Evolutionary conservation across 2,329 filamentous ascomycete genomes (phyloP), one percentile per base, ranked within the genome.

Genomic region (Penicillium sp.): DNA sequence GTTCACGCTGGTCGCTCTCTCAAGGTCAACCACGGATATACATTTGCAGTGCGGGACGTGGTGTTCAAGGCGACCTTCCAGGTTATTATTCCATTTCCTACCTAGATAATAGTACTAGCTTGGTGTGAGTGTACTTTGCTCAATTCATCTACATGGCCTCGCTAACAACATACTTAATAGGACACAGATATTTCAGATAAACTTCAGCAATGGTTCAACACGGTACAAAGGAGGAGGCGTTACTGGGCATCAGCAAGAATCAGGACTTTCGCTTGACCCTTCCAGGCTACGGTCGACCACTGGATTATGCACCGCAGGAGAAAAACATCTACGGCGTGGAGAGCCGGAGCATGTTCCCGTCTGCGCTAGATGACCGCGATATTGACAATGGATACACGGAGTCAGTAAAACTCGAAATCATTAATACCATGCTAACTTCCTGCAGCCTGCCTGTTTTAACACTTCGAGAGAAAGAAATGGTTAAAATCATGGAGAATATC

Each of bases 391-490:
- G 65, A 48, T 66, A 63, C 48, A 59, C 61, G 11, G 63, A 67
- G 65, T 69, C 58, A 30, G 63, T 51, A 10, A 1, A 44, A 9
- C 7, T 18, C 5, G 5, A 38, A 14, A 18, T 43, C 20, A 24
- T n/a, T 13, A 4, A 8, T 13, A n/a, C 14, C 20, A 7, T 20
- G 27, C 13, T 10, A 27, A 39, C 35, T 1, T 38, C 4, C 4
- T 18, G 25, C 16, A 69, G 67, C 30, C 55, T 65, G 25, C 65
- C 65, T 9, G 44, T 64, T 20, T 42, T 70, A 6, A 64, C 70
- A 3, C 57, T 74, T 24, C 69, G 71, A 31, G 74, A 77, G 51
- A 53, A 67, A 7, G 61, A 55, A 2, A 75, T 76, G 71, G 57
- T 76, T 38, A 51, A 54, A 5, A 50, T 73, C 30, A 72, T 76